These are phyloP conservation scores for Guyanaporus albipodus DNA, from an alignment of 768 basidiomycete genomes.

Conservation along the genomic window DNA sequence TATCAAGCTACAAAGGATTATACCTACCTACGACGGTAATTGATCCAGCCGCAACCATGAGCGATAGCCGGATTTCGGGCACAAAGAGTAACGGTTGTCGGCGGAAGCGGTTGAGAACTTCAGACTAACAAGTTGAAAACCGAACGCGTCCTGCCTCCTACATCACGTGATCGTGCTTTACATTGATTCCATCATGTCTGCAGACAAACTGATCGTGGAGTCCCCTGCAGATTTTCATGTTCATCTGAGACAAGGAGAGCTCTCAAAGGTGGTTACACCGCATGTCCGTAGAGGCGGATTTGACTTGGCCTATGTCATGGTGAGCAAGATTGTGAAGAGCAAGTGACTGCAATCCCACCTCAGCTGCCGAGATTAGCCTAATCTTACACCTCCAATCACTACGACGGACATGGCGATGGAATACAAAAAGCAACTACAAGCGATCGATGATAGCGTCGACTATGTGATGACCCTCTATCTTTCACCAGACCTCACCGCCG, in stretches of 20 bases:
- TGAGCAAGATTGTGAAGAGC: conserved; percentile 33
- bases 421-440: conserved; percentile 73
- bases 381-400: conserved; percentile 85
- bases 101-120: too few species aligned
- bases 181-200: conserved; percentile 24
- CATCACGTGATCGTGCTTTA: conserved; percentile 31
- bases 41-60: conserved; percentile 81
- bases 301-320: conserved; percentile 94
- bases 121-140: conserved; percentile 27
- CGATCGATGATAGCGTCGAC: conserved; percentile 71
- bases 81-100: neutral
- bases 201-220: conserved; percentile 16
- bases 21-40: conserved; percentile 78
- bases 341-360: conserved; percentile 4
- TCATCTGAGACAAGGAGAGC: conserved; percentile 84
- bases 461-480: conserved; percentile 97
- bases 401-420: conserved; percentile 73
- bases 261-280: conserved; percentile 81
- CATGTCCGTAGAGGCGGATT: conserved; percentile 92
- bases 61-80: conserved; percentile 11
- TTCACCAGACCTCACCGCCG: conserved; percentile 85
- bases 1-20: neutral
- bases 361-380: conserved; percentile 63
- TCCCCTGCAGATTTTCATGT: conserved; percentile 95
- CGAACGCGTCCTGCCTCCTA: conserved; percentile 20